Base-by-base conservation (phyloP, 2,329 filamentous ascomycete genomes). In the Pyrenophora tritici-repentis region DNA sequence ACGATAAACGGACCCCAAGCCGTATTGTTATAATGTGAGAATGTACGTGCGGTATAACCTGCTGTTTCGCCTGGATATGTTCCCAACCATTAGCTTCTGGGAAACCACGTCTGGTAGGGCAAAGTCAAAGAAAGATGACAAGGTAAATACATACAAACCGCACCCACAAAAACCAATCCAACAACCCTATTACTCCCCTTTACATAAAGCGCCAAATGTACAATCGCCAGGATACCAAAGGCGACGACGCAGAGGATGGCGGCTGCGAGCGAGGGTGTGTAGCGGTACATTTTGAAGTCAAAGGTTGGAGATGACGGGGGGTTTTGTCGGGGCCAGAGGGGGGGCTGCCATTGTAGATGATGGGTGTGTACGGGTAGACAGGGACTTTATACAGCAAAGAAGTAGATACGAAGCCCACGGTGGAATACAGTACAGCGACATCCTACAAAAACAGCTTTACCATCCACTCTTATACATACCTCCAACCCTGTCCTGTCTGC, bases 31-130 rank as follows among this genome's bases (percentile, higher is more conserved):
- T 71, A 67, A 31, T 75, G 66, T 2, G 74, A 74, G 20, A 67
- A 66, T 29, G 72, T 70, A 1, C 78, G 71, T 6, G 72, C 71
- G 6, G 66, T 69, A 50, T 75, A 79, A 24, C 78, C 78, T 10
- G 66, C 65, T 1, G 72, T 55, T 58, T 81, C 75, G 45, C 73
- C 75, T 20, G 18, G 18, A 20, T 5, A 20, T 20, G 18, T n/a
- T 10, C 13, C 7, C 12, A 31, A 14, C 24, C 13, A 13, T 10
- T 10, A 10, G 26, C 7, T 10, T 29, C 10, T 29, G 26, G 26
- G 26, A 20, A 20, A 3, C 18, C 5, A 20, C 18, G 18, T 20
- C 18, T 20, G 3, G 18, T n/a, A n/a, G n/a, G n/a, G n/a, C n/a
- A n/a, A n/a, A n/a, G 5, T 20, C 18, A 20, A 20, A 8, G 10